Conservation (phyloP, 176 grass and related monocot species). For the Carex littledalei region DNA sequence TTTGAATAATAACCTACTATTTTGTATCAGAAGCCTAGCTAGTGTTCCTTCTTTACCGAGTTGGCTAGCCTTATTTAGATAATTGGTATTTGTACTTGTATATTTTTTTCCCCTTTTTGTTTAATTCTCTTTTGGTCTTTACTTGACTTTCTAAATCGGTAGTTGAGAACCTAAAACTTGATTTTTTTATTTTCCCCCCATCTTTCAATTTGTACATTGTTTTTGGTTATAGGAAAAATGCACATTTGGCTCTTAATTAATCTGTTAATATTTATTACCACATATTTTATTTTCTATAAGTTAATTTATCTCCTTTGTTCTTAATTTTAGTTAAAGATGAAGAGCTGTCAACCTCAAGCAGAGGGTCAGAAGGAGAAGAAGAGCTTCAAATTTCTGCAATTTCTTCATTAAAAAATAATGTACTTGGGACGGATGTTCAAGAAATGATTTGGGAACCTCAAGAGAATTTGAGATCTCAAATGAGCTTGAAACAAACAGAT, state of each 20-base stretch:
- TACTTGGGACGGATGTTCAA: conserved; percentile 19
- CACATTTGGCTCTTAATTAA: not conserved
- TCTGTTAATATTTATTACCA: not conserved
- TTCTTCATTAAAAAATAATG: conserved; percentile 38
- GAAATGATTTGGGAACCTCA: conserved; percentile 19
- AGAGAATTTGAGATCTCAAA: conserved; percentile 21
- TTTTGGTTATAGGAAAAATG: not conserved
- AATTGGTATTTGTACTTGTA: not conserved
- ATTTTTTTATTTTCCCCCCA: too few relatives aligned
- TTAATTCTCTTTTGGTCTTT: not conserved
- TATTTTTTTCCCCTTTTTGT: not conserved
- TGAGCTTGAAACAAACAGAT: conserved; percentile 7
- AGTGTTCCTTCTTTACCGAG: not conserved
- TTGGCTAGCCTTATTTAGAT: not conserved
- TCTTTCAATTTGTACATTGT: not conserved
- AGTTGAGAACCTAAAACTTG: not conserved
- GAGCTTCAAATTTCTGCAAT: conserved; percentile 23
- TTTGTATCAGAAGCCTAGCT: not conserved
- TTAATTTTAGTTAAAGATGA: conserved; percentile 38
- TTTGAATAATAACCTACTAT: not conserved
- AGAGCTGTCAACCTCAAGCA: conserved; percentile 57
- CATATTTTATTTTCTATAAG: not conserved
- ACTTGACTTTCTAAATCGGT: not conserved
- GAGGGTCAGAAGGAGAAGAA: conserved; percentile 19
- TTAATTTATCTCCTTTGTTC: not conserved